Evolutionary conservation across 148 eudicot species (phyloP), one percentile per base, ranked within the genome.

Genomic region (Camellia sinensis): DNA sequence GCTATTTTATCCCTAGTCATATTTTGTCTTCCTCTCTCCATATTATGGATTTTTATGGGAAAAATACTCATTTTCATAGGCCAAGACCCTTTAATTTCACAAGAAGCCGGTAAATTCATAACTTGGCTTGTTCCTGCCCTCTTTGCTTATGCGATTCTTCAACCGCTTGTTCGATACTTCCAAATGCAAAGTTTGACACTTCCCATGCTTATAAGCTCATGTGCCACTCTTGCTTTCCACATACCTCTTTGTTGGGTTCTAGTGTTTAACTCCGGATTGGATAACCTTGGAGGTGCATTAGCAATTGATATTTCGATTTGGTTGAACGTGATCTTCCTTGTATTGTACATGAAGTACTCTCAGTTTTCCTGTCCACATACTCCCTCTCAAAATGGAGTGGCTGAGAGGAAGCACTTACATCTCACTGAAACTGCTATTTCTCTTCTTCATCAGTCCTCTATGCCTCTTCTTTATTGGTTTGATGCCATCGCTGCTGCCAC

Each of bases 211-310:
- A 1, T 87, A 15, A 86, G 92, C 80, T 87, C 97, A 4, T 84
- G 82, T 41, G 64, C n/a, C 14, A 76, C 91, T 44, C 76, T 92
- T 2, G 79, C 84, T 61, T 66, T 94, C 70, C 98, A 94, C 60
- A 76, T 94, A 37, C 90, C 87, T 7, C 86, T 94, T 3, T 90
- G 90, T 46, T 94, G 98, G 98, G 87, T 78, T 11, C 88, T 92
- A 22, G 92, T 94, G 4, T 94, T 84, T 76, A 92, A 89, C 74
- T 71, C 97, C 7, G 87, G 91, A 40, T 63, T 94, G 53, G 68
- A 74, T 41, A 89, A 89, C 81, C 52, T 86, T 41, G 97, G 98
- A n/a, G 96, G 86, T 22, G 97, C 98, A 46, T 45, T 94, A 15
- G 86, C 97, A n/a, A 82, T 88, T 50, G 88, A 87, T 65, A 64